Percentiles rank a stretch among this genome's conserved stretches.
Conservation (phyloP, 2,329 filamentous ascomycete genomes). For the Metarhizium rileyi region DNA sequence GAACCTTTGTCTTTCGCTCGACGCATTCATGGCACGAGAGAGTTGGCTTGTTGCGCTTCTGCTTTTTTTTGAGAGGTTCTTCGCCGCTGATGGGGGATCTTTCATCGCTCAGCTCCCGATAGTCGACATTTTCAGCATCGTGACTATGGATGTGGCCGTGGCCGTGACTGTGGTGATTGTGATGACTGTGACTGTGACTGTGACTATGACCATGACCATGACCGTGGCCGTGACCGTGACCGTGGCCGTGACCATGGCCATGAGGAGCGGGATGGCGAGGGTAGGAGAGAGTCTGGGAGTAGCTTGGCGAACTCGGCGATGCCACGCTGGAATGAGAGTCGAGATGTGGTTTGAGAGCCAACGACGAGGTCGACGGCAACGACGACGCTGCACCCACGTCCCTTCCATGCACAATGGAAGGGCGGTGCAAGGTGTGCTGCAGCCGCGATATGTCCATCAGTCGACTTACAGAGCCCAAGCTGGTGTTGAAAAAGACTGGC, state of each 20-base stretch:
- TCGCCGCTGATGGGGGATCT: conserved; percentile 15
- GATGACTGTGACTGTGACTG: not conserved
- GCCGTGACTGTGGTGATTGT: not conserved
- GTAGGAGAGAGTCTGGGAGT: conserved; percentile 2
- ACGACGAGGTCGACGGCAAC: too few species aligned
- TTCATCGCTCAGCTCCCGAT: conserved; percentile 6
- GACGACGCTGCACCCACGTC: conserved; percentile 2
- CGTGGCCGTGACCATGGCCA: not conserved
- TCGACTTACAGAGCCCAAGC: not conserved
- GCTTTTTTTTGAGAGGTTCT: conserved; percentile 54
- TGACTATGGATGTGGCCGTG: not conserved
- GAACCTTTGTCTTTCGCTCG: conserved; percentile 70
- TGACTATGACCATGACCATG: not conserved
- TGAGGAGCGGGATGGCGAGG: conserved; percentile 5
- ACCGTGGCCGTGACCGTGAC: not conserved
- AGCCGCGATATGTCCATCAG: conserved; percentile 7
- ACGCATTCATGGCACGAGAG: conserved; percentile 72
- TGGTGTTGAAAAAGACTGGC: not conserved
- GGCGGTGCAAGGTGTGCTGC: conserved; percentile 6
- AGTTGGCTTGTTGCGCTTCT: conserved; percentile 78
- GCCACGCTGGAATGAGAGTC: conserved; percentile 5
- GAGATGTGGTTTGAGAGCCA: conserved; percentile 6
- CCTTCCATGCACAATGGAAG: not conserved
- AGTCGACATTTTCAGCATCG: conserved; percentile 8
- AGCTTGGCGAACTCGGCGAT: conserved; percentile 1